A percentile compares a stretch with the other conserved stretches of the same genome.
These are phyloP conservation scores for Nadsonia starkeyi-henricii DNA, from an alignment of 1,139 yeast species.

Conservation along the genomic window DNA sequence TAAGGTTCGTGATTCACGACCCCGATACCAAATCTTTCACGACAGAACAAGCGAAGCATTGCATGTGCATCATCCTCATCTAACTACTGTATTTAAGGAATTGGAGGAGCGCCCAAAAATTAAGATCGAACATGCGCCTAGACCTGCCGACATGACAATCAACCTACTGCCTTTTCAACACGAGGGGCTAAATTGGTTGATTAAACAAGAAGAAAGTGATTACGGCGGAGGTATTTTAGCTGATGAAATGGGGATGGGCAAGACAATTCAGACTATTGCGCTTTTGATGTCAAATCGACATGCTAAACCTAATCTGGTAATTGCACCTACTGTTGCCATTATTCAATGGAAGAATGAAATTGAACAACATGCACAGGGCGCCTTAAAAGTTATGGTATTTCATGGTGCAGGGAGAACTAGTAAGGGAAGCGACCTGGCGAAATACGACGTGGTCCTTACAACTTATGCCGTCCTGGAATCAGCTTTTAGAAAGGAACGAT, in stretches of 20 bases:
- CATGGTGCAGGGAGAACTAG: conserved; percentile 75
- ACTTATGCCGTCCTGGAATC: conserved; percentile 88
- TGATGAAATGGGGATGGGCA: conserved; percentile 99
- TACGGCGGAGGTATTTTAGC: conserved; percentile 88
- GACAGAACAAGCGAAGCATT: conserved; percentile 38
- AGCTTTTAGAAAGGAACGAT: conserved; percentile 64
- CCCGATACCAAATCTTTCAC: conserved; percentile 9
- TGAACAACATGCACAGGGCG: conserved; percentile 63
- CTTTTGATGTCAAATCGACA: conserved; percentile 28
- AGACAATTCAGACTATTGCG: conserved; percentile 89
- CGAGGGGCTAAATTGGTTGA: conserved; percentile 86
- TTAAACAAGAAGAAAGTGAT: conserved; percentile 62
- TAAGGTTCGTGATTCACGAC: conserved; percentile 2
- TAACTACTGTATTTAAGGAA: conserved; percentile 56
- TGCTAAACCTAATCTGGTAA: conserved; percentile 61
- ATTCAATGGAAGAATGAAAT: conserved; percentile 98
- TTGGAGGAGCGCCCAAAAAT: conserved; percentile 38
- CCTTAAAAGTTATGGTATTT: conserved; percentile 51
- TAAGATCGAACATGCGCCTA: conserved; percentile 46
- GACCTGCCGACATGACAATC: conserved; percentile 69
- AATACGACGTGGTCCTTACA: conserved; percentile 73
- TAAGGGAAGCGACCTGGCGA: conserved; percentile 38
- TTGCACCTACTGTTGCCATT: conserved; percentile 94
- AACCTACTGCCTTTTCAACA: conserved; percentile 75
- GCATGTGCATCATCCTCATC: conserved; percentile 63